Conservation (phyloP, 805 yeast species). For the Yarrowia phangngaensis region DNA sequence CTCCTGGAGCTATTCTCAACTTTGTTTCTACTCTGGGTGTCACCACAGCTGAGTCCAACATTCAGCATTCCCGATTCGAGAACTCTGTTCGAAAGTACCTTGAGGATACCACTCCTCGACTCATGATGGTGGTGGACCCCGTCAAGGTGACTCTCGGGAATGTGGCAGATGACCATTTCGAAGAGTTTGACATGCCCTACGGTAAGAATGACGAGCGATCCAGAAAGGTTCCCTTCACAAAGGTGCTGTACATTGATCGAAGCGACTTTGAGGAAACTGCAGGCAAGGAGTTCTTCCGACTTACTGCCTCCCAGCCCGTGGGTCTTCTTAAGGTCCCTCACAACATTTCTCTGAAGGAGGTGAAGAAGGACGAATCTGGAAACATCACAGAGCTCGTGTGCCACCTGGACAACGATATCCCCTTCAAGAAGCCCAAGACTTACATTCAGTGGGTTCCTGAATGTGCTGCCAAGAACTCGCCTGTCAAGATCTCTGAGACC, state of each 20-base stretch:
- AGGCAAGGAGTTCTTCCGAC: constrained; percentile 75
- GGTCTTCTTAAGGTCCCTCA: constrained; percentile 90
- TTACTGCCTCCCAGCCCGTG: constrained; percentile 91
- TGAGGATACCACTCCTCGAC: constrained; percentile 88
- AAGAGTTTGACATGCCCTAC: constrained; percentile 72
- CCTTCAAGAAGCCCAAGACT: constrained; percentile 81
- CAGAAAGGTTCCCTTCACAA: constrained; percentile 70
- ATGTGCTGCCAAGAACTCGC: constrained; percentile 55
- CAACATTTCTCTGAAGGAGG: constrained; percentile 66
- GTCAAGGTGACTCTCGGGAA: constrained; percentile 78
- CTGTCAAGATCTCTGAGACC: constrained; percentile 65
- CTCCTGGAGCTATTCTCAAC: constrained; percentile 94
- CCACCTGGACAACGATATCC: constrained; percentile 65
- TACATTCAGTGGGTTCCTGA: constrained; percentile 95
- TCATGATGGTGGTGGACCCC: constrained; percentile 90
- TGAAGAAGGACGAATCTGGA: constrained; percentile 61
- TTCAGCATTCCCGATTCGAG: constrained; percentile 87
- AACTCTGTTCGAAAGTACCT: constrained; percentile 80
- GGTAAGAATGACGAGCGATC: constrained; percentile 75
- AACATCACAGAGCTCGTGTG: constrained; percentile 68
- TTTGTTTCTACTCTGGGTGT: constrained; percentile 96
- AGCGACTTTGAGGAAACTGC: constrained; percentile 70
- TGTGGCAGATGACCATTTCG: constrained; percentile 68
- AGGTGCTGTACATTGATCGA: constrained; percentile 77
- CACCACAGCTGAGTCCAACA: constrained; percentile 87